Base-by-base conservation (phyloP, 345 rosid species). In the Chamaenerion angustifolium region DNA sequence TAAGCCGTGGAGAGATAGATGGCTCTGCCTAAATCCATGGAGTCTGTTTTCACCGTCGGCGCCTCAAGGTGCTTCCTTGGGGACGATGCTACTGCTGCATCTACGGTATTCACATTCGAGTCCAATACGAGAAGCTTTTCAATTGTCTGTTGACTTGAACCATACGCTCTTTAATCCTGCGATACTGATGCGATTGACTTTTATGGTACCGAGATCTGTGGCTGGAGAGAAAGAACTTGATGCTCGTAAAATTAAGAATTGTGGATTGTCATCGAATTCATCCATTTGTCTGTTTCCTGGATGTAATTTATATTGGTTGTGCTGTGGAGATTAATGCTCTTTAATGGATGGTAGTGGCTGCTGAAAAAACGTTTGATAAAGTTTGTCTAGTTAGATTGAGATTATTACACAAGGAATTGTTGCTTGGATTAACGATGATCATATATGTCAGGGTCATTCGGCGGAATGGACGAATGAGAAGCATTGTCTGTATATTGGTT, bases 381-480 rank as follows among this genome's bases (percentile, higher is more conserved):
- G 17, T 55, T 45, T 0, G 17, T 17, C 13, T 19, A 40, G 31
- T 46, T 17, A 25, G n/a, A n/a, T n/a, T 45, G 60, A 46, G 31
- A 54, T 41, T 62, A 50, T 18, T n/a, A n/a, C n/a, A 41, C 10
- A 21, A 37, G 46, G 19, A 17, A 16, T 47, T 16, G 17, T 23
- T 47, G 50, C 35, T 11, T 14, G 10, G 11, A 4, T 12, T 17
- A 11, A 12, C 46, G 51, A 27, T 50, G n/a, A 50, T 50, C 18
- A 48, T 11, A 10, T 56, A 49, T 55, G 13, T 66, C 78, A 81
- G 83, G 80, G 61, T 15, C 54, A 50, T 40, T 54, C 67, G 31
- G 54, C 12, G 52, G 74, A 12, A 47, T 87, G 94, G 96, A 87
- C 93, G 19, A 65, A 83, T 67, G 87, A 83, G 76, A 83, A 66